Percentiles rank a stretch among this genome's conserved stretches.
Evolutionary conservation across 2,329 filamentous ascomycete genomes (phyloP).

Genomic region (Hymenoscyphus repandus): DNA sequence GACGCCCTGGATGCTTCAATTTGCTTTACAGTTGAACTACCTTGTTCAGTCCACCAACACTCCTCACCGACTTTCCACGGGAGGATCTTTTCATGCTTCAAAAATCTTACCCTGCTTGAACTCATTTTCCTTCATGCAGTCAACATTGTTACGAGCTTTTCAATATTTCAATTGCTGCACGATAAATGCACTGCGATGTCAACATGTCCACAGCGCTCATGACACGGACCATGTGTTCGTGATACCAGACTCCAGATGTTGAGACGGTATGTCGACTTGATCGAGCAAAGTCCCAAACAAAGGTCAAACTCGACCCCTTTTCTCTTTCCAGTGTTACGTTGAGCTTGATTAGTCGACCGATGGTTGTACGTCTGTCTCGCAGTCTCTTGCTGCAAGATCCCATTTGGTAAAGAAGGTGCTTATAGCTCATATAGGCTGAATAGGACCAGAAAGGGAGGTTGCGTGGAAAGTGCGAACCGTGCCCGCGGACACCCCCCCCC

Average conservation of each 20-base stretch:
- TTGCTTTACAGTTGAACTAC: conserved; percentile 2
- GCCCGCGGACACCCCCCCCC: conserved; percentile 1
- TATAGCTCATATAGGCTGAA: conserved; percentile 18
- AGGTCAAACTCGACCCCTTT: conserved; percentile 13
- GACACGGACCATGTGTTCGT: conserved; percentile 21
- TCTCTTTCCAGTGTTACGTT: neutral
- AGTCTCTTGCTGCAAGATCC: conserved; percentile 10
- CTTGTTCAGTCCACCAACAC: neutral
- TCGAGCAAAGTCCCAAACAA: conserved; percentile 15
- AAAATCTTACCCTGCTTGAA: neutral
- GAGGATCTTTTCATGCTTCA: neutral
- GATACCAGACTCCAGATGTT: neutral
- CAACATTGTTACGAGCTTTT: neutral
- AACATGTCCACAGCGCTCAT: neutral
- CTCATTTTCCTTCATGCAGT: conserved; percentile 1
- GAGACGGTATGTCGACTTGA: neutral
- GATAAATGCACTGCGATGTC: neutral
- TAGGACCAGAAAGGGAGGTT: conserved; percentile 1
- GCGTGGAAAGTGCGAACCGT: conserved; percentile 13
- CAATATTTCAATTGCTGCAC: neutral
- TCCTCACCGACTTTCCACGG: conserved; percentile 12
- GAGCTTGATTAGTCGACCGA: neutral
- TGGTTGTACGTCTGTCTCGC: neutral
- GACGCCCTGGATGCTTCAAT: neutral
- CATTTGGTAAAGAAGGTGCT: conserved; percentile 6